Evolutionary conservation across 805 yeast genomes (phyloP).

Genomic region (Lachancea kluyveri): DNA sequence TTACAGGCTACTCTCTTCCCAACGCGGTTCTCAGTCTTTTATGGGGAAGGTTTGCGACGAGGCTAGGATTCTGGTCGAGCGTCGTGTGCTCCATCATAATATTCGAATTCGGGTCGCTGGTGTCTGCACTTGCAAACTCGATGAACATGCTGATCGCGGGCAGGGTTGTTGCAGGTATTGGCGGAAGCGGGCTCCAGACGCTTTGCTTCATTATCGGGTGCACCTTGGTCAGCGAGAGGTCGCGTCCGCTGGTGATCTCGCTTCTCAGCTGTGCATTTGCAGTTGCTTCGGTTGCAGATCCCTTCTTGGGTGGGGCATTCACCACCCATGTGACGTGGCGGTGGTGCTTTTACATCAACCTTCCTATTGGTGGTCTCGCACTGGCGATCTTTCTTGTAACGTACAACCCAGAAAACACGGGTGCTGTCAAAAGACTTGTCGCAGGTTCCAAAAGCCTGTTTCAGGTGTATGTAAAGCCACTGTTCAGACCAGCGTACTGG

Average conservation of each 20-base stretch:
- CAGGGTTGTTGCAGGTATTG: conserved; percentile 63
- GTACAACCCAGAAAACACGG: conserved; percentile 12
- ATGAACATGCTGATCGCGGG: conserved; percentile 66
- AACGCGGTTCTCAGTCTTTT: conserved; percentile 47
- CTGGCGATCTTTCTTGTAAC: conserved; percentile 12
- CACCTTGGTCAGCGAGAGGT: conserved; percentile 18
- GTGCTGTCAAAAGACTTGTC: too few species aligned
- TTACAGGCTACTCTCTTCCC: conserved; percentile 49
- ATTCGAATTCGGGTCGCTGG: conserved; percentile 57
- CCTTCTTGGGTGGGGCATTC: conserved; percentile 61
- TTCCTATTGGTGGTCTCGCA: conserved; percentile 53
- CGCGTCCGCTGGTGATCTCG: conserved; percentile 21
- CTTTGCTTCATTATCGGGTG: conserved; percentile 50
- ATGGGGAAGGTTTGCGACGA: conserved; percentile 51
- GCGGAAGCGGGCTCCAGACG: conserved; percentile 63
- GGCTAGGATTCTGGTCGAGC: conserved; percentile 49
- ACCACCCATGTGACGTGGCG: conserved; percentile 57
- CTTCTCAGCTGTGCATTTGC: conserved; percentile 33
- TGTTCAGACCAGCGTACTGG: too few species aligned
- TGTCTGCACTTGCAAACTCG: conserved; percentile 47
- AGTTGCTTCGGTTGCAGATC: conserved; percentile 51
- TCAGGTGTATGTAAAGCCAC: too few species aligned
- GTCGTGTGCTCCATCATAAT: conserved; percentile 42
- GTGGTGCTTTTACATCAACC: conserved; percentile 68
- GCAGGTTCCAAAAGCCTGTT: too few species aligned